Base-by-base conservation (phyloP, 75 land plant genomes). In the Cryptomeria japonica region DNA sequence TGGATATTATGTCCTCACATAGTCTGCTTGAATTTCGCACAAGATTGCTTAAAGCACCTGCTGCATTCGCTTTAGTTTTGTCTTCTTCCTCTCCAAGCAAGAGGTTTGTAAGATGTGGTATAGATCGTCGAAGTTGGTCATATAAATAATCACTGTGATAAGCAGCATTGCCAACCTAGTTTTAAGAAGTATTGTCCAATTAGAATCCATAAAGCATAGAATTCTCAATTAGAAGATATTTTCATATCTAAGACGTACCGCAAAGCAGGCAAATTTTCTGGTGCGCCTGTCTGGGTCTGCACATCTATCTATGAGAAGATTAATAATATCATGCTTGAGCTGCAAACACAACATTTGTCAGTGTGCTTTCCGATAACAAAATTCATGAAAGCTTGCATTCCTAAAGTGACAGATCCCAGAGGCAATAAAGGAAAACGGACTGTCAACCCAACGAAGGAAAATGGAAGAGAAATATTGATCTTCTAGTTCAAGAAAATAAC, bases 141-240 rank as follows among this genome's bases (percentile, higher is more conserved):
- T 98, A 97, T 79, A 98, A 90, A 58, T 77, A 68, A 32, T 98
- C 99, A 90, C 91, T 94, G 87, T 98, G 97, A 84, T 98, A 98
- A 13, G 99, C 99, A 85, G 99, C 99, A 94, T 98, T 98, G 2
- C 99, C 99, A 87, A 98, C 94, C 99, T 98, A 88, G n/a, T 86
- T 37, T 87, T 47, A 8, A 41, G 58, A 58, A 61, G 58, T 47
- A 51, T 14, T 34, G 75, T 85, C 25, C 12, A 85, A 19, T 58
- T 37, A 55, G 78, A 61, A 34, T 36, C 73, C 86, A 49, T 42
- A 36, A 85, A 51, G 31, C 18, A 51, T 34, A 16, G n/a, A 18
- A 39, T 19, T 41, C 28, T 34, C 38, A 85, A 31, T 58, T 38
- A 36, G 36, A 47, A 44, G 56, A 38, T 7, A 51, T 85, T 31